Base-by-base conservation (phyloP, 2,329 filamentous ascomycete genomes). In the Arachnomyces sp. region DNA sequence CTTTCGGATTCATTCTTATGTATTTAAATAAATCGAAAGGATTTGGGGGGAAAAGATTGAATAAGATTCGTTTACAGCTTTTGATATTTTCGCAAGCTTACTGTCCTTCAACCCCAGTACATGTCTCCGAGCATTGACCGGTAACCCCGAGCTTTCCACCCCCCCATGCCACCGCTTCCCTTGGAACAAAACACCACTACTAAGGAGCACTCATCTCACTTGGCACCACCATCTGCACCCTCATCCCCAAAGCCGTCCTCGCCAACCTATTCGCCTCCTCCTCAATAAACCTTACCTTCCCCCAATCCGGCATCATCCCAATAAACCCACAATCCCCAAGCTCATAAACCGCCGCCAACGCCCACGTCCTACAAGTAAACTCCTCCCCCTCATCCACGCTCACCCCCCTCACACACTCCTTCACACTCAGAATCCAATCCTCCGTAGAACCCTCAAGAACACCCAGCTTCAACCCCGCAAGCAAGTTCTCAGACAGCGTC, bases 351-450 rank as follows among this genome's bases (percentile, higher is more conserved):
- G 39, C 48, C 13, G 42, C 39, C 8, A 50, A 28, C 13, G 36
- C 34, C 48, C 46, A 50, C 2, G 45, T 42, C 13, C 48, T 45
- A 38, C 39, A 44, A 9, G 37, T 42, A 33, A 50, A 45, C n/a
- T 42, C 38, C 11, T 14, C 35, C 20, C 20, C 9, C 9, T 25
- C 20, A 15, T 38, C 25, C 12, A 45, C 42, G n/a, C 33, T 33
- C 12, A 37, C 39, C 8, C 28, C 18, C 12, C 42, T 34, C 14
- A 48, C 30, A 33, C 45, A 50, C 14, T 36, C 12, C 17, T 46
- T 40, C 12, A 48, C 35, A 9, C 35, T 40, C 7, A 25, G 17
- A 29, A 48, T 36, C 48, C 48, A 48, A 20, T 50, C 43, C 11
- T 42, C 43, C 16, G 38, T 39, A 18, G 35, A 28, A 12, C 38